These are phyloP conservation scores for Candida orba DNA, from an alignment of 805 yeast species.

Conservation along the genomic window DNA sequence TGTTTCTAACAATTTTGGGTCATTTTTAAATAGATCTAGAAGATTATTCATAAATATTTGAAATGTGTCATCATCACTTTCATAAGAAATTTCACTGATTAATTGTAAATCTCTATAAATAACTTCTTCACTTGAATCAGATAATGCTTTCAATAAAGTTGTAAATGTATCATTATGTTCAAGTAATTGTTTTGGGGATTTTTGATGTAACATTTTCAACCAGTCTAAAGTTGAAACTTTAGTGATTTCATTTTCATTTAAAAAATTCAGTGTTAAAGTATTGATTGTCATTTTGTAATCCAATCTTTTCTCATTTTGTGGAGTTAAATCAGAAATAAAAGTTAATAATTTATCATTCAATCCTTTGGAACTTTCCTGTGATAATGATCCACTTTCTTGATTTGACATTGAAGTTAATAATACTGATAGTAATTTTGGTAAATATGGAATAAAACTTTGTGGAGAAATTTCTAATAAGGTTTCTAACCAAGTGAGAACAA, in stretches of 20 bases:
- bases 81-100: conserved; percentile 63
- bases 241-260: conserved; percentile 72
- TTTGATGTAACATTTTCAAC: conserved; percentile 74
- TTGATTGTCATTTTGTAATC: conserved; percentile 59
- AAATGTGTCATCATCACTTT: conserved; percentile 70
- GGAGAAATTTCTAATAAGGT: conserved; percentile 70
- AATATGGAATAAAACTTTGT: conserved; percentile 59
- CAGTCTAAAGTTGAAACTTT: conserved; percentile 83
- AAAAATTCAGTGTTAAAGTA: conserved; percentile 63
- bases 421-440: conserved; percentile 69
- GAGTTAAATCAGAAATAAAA: conserved; percentile 29
- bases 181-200: conserved; percentile 51
- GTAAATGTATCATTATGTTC: conserved; percentile 61
- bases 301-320: conserved; percentile 26
- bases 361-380: conserved; percentile 45
- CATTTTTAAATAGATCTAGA: conserved; percentile 61
- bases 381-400: conserved; percentile 29
- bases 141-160: conserved; percentile 65
- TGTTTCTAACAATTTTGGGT: conserved; percentile 55
- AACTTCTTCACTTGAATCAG: conserved; percentile 69
- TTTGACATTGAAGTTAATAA: conserved; percentile 55
- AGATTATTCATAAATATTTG: conserved; percentile 67
- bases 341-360: conserved; percentile 53
- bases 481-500: conserved; percentile 77
- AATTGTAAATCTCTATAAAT: conserved; percentile 66